Conservation (phyloP, 139 green algal genomes). For the Zygnema circumcarinatum region DNA sequence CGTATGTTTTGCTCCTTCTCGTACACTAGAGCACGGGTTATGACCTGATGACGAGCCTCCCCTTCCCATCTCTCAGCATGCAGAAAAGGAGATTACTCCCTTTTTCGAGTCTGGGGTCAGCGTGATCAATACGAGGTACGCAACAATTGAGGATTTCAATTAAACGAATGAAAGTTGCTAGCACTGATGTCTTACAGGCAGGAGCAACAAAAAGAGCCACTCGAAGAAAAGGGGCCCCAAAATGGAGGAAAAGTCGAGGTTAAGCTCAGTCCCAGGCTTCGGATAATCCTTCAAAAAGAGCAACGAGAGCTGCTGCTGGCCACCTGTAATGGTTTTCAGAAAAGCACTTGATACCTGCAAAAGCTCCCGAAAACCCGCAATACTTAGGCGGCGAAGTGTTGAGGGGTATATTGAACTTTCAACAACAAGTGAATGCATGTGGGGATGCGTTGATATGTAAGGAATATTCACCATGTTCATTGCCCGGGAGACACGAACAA, state of each 20-base stretch:
- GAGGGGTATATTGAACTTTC: not conserved
- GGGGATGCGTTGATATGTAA: not conserved
- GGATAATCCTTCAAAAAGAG: slow-evolving; percentile 75
- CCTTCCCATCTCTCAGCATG: not conserved
- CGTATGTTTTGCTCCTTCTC: slow-evolving; percentile 85
- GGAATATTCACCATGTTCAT: slow-evolving; percentile 49
- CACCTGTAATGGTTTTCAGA: not conserved
- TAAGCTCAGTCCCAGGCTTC: slow-evolving; percentile 63
- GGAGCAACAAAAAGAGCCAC: slow-evolving; percentile 77
- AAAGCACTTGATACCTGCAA: slow-evolving; percentile 48
- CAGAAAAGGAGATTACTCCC: not conserved
- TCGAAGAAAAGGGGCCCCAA: slow-evolving; percentile 87
- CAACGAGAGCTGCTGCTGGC: slow-evolving; percentile 21
- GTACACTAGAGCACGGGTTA: slow-evolving; percentile 65
- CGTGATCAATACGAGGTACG: too few species aligned
- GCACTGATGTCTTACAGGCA: slow-evolving; percentile 64
- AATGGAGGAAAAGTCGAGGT: slow-evolving; percentile 79
- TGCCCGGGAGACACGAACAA: slow-evolving; percentile 21
- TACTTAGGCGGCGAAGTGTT: not conserved
- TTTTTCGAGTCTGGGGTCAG: not conserved
- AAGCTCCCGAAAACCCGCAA: not conserved
- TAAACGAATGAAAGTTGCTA: too few species aligned
- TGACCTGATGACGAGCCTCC: slow-evolving; percentile 15
- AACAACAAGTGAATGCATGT: not conserved
- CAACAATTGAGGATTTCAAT: too few species aligned